Percentiles rank a stretch among this genome's conserved stretches.
These are phyloP conservation scores for Emericellopsis atlantica DNA, from an alignment of 2,329 filamentous ascomycete species.

Conservation along the genomic window DNA sequence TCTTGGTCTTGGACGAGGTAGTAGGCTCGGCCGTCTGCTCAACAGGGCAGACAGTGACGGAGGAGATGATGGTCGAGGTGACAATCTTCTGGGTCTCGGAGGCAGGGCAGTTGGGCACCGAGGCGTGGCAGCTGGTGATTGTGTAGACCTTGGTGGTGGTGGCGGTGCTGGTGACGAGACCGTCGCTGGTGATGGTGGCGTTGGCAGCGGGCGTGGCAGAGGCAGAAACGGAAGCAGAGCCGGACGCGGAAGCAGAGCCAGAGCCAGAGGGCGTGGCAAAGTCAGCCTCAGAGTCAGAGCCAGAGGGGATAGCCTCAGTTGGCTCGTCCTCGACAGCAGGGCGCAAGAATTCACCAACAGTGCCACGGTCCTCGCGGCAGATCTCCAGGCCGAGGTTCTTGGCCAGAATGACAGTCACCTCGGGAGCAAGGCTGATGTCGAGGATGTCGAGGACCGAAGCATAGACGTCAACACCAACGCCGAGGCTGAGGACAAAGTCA, in stretches of 20 bases:
- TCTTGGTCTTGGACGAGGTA: constrained; percentile 4
- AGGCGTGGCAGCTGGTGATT: constrained; percentile 22
- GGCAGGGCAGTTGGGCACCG: constrained; percentile 25
- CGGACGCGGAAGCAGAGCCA: background rate
- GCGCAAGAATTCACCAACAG: constrained; percentile 2
- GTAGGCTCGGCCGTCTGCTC: constrained; percentile 5
- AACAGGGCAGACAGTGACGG: constrained; percentile 11
- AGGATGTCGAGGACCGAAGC: constrained; percentile 16
- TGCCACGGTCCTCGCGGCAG: constrained; percentile 9
- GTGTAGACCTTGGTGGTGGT: constrained; percentile 13
- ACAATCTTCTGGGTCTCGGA: constrained; percentile 22
- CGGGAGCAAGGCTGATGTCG: constrained; percentile 24
- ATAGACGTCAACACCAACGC: constrained; percentile 9
- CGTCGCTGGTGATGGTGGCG: constrained; percentile 5
- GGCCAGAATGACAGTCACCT: constrained; percentile 23
- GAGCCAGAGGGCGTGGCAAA: background rate
- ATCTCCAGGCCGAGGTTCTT: constrained; percentile 6
- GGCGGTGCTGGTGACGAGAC: constrained; percentile 9
- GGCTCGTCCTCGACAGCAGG: background rate
- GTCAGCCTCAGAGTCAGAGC: background rate
- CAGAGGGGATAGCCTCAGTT: too few species aligned
- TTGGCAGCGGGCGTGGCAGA: constrained; percentile 3
- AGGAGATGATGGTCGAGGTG: constrained; percentile 9
- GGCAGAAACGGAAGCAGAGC: background rate
- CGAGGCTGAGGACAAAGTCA: constrained; percentile 10